A percentile compares a stretch with the other conserved stretches of the same genome.
phyloP scores from a whole-genome alignment of 2,329 filamentous ascomycete species.

The Chaetomium strumarium region DNA sequence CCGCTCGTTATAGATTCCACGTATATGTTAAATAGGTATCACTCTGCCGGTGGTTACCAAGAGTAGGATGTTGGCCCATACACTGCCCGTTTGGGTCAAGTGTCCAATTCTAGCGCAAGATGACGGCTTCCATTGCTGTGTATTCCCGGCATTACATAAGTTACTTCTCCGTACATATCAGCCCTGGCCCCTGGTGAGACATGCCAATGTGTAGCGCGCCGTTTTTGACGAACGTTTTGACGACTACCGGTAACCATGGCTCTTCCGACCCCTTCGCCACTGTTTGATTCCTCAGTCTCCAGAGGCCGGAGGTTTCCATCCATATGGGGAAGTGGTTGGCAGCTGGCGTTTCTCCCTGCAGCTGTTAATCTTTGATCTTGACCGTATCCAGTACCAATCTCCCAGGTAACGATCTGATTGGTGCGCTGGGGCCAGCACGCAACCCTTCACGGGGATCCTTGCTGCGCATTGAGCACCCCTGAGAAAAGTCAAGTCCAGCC shows the following conservation, averaged over 20 bases:
- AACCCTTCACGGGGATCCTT: conserved; percentile 10
- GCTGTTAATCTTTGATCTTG: conserved; percentile 9
- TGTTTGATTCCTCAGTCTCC: no score
- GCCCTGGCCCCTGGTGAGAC: background rate
- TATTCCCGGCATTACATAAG: no score
- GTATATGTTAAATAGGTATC: no score
- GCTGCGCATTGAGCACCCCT: background rate
- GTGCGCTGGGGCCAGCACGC: conserved; percentile 11
- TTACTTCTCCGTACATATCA: no score
- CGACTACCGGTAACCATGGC: background rate
- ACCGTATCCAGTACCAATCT: conserved; percentile 20
- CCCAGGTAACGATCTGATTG: conserved; percentile 20
- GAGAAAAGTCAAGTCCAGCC: conserved; percentile 11
- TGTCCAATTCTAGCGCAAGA: no score
- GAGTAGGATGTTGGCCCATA: no score
- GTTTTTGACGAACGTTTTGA: background rate
- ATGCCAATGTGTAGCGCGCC: background rate
- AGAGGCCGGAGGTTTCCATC: background rate
- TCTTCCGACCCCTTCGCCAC: background rate
- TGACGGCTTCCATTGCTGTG: no score
- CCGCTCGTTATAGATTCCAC: no score
- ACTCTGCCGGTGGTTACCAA: no score
- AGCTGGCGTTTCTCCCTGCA: background rate
- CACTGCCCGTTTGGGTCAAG: no score
- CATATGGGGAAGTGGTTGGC: background rate